Conservation (phyloP, 1,284 basidiomycete species). For the Waitea zeae region DNA sequence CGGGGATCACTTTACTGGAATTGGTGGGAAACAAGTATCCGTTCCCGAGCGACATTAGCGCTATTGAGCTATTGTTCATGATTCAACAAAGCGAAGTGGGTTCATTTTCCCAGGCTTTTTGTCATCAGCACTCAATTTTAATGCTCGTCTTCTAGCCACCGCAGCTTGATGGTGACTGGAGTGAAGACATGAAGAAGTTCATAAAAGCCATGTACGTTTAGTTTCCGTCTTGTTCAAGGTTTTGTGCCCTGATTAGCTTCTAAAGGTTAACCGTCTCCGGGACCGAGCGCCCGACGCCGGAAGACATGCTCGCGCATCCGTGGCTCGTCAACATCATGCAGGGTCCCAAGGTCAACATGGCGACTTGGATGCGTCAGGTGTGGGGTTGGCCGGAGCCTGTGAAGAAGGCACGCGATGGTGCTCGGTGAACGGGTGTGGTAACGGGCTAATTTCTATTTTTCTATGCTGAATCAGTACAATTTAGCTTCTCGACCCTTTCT, state of each 20-base stretch:
- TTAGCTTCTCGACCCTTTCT: no score
- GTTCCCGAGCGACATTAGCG: constrained; percentile 81
- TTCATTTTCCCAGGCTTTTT: constrained; percentile 8
- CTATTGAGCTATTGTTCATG: constrained; percentile 88
- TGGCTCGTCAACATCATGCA: constrained; percentile 74
- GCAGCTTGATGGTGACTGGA: constrained; percentile 73
- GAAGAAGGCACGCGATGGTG: no score
- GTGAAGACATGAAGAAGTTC: constrained; percentile 83
- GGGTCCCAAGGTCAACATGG: constrained; percentile 78
- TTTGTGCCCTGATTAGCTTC: not conserved
- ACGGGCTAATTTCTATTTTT: not conserved
- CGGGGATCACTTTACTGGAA: constrained; percentile 2
- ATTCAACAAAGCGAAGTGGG: constrained; percentile 69
- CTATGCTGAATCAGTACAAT: no score
- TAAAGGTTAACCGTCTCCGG: constrained; percentile 41
- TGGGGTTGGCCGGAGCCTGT: constrained; percentile 62
- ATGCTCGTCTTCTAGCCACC: constrained; percentile 48
- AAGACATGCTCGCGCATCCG: constrained; percentile 72
- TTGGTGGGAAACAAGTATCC: constrained; percentile 56
- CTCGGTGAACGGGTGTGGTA: constrained; percentile 18
- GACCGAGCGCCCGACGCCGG: constrained; percentile 64
- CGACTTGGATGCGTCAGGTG: constrained; percentile 78
- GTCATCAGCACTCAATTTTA: no score
- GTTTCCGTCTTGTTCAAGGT: constrained; percentile 15
- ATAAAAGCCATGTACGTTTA: constrained; percentile 66